These are phyloP conservation scores for Fonsecaea monophora DNA, from an alignment of 2,329 filamentous ascomycete species.

Conservation along the genomic window DNA sequence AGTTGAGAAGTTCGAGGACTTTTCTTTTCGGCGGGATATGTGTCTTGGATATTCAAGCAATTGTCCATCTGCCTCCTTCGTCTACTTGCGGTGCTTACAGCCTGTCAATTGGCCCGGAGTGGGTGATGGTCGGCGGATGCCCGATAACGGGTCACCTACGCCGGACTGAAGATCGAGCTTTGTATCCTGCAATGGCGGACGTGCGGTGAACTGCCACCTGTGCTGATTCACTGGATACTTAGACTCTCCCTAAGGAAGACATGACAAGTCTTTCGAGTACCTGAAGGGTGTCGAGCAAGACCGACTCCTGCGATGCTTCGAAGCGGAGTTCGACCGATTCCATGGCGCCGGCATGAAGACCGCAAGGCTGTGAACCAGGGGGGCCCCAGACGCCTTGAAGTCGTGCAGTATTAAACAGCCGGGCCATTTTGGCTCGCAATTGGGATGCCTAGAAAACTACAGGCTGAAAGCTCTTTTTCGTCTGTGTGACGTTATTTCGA, in stretches of 20 bases:
- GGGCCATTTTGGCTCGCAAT: neutral
- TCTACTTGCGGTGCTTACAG: neutral
- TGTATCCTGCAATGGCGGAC: too few relatives aligned
- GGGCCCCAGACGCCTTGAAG: neutral
- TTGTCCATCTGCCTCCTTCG: neutral
- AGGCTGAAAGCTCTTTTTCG: neutral
- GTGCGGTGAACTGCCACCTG: too few relatives aligned
- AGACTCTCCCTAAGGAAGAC: neutral
- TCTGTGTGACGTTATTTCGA: neutral
- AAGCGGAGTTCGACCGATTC: conserved; percentile 5
- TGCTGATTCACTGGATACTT: neutral
- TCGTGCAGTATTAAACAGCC: conserved; percentile 20
- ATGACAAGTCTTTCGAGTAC: neutral
- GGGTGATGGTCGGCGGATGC: neutral
- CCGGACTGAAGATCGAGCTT: conserved; percentile 16
- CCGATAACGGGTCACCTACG: neutral
- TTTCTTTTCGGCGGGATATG: neutral
- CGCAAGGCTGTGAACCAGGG: conserved; percentile 14
- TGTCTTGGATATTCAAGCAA: neutral
- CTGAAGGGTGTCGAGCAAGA: neutral
- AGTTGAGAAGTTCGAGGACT: neutral
- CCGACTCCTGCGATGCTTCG: neutral
- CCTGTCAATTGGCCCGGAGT: too few relatives aligned
- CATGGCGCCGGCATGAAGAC: conserved; percentile 38
- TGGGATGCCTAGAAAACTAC: neutral